Evolutionary conservation across 1,284 basidiomycete species (phyloP).

Genomic region (Chondrostereum purpureum): DNA sequence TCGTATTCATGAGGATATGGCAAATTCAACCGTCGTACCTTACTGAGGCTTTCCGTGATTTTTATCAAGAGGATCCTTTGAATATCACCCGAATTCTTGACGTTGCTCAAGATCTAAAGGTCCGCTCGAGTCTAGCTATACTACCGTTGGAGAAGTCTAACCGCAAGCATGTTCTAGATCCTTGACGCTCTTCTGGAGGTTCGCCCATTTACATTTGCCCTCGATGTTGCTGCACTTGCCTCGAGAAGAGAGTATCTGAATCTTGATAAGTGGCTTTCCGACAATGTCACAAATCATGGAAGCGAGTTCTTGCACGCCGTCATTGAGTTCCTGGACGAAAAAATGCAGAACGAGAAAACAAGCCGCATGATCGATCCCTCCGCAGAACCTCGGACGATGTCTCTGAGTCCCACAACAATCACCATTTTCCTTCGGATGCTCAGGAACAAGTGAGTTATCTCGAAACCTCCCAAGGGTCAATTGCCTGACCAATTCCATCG

Average conservation of each 20-base stretch:
- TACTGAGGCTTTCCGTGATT: constrained; percentile 82
- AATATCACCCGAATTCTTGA: constrained; percentile 94
- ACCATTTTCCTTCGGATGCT: constrained; percentile 87
- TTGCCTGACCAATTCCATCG: constrained; percentile 3
- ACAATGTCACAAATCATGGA: constrained; percentile 77
- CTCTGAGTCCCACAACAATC: constrained; percentile 80
- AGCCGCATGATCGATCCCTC: constrained; percentile 74
- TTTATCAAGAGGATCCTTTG: constrained; percentile 87
- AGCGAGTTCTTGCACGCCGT: constrained; percentile 84
- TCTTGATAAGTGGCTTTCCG: constrained; percentile 93
- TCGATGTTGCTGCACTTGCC: constrained; percentile 91
- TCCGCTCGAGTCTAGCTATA: constrained; percentile 26
- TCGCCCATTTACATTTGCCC: constrained; percentile 79
- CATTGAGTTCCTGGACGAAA: constrained; percentile 83
- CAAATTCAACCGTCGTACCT: constrained; percentile 84
- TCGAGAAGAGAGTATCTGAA: constrained; percentile 92
- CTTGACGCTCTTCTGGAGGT: constrained; percentile 86
- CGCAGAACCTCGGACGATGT: constrained; percentile 75
- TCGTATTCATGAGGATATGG: constrained; percentile 96
- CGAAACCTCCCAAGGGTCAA: no score
- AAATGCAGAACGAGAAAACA: constrained; percentile 84
- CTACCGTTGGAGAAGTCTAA: not conserved
- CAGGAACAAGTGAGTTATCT: constrained; percentile 72
- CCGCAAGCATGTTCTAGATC: constrained; percentile 53
- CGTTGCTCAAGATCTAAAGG: constrained; percentile 92